Base-by-base conservation (phyloP, 1,139 yeast species). In the Blastobotrys persicus region DNA sequence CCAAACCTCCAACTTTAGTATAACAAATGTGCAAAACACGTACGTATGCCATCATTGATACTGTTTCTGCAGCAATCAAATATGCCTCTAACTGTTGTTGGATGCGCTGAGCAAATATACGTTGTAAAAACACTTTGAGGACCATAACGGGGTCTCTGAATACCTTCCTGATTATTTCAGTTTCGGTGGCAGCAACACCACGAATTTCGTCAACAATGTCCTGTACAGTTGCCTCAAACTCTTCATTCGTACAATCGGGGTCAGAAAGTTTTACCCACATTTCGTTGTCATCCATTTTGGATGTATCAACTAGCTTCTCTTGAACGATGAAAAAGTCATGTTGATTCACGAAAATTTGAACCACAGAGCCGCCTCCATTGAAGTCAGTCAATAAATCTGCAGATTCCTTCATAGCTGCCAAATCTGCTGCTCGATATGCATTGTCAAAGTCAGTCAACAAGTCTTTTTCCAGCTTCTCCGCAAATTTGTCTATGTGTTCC, bases 361-460 rank as follows among this genome's bases (percentile, higher is more conserved):
- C 85, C 11, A 89, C 94, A 52, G 84, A 83, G 3, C 81, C 76
- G 7, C 97, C 97, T 12, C 91, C 94, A 61, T 92, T 91, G 69
- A 83, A 91, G 52, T 83, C 88, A 48, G 83, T 78, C 47, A 91
- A 72, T n/a, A 89, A 79, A 46, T 79, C 80, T 0, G 97, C 89
- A 34, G 88, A 80, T 51, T 84, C 89, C 58, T 79, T 82, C 86
- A 92, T 83, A 47, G 79, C 79, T n/a, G 76, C 75, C 59, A 83
- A 77, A 56, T 84, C 85, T 34, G 82, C 84, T 6, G 78, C 65
- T 26, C 70, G 59, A 58, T 73, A 73, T 2, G 75, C 75, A 31
- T 63, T 65, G 50, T 72, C 73, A 50, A 73, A 73, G 37, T 63
- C 63, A 13, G 62, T 57, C 42, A 73, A 59, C 38, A 73, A 70